Evolutionary conservation across 129 eudicot species (phyloP).

Genomic region (Chrysanthemum makinoi): DNA sequence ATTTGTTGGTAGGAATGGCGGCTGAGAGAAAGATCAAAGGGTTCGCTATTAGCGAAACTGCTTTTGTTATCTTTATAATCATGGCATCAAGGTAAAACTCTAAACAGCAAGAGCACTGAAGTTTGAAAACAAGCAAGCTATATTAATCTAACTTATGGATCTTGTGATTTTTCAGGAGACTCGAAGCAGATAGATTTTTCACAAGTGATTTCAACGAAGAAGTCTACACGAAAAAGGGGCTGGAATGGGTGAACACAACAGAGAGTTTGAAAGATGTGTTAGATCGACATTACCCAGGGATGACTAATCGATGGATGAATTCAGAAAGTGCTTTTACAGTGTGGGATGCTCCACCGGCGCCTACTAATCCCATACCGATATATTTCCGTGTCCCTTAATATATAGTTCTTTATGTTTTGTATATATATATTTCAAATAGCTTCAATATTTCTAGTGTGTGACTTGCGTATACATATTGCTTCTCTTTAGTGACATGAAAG

Average conservation of each 20-base stretch:
- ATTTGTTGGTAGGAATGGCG: constrained; percentile 48
- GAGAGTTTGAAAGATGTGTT: constrained; percentile 37
- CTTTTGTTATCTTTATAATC: constrained; percentile 52
- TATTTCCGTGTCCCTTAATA: constrained; percentile 50
- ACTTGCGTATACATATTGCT: not conserved
- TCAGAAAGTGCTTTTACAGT: constrained; percentile 60
- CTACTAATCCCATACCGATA: constrained; percentile 44
- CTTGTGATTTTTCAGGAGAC: constrained; percentile 38
- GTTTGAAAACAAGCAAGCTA: not conserved
- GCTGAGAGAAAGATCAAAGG: constrained; percentile 72
- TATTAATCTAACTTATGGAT: not conserved
- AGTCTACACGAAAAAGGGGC: constrained; percentile 59
- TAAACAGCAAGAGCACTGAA: not conserved
- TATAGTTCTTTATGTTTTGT: not conserved
- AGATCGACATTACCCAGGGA: constrained; percentile 31
- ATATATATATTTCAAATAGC: not conserved
- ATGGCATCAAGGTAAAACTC: constrained; percentile 60
- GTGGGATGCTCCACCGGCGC: constrained; percentile 51
- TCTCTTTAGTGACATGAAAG: too few species aligned
- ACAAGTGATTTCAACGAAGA: constrained; percentile 55
- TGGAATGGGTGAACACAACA: constrained; percentile 61
- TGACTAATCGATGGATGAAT: constrained; percentile 33
- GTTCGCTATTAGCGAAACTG: constrained; percentile 66
- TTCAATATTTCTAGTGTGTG: not conserved
- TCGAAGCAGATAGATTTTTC: constrained; percentile 62